Evolutionary conservation across 164 flowering plant genomes (phyloP).

Genomic region (Magnolia kwangsiensis): DNA sequence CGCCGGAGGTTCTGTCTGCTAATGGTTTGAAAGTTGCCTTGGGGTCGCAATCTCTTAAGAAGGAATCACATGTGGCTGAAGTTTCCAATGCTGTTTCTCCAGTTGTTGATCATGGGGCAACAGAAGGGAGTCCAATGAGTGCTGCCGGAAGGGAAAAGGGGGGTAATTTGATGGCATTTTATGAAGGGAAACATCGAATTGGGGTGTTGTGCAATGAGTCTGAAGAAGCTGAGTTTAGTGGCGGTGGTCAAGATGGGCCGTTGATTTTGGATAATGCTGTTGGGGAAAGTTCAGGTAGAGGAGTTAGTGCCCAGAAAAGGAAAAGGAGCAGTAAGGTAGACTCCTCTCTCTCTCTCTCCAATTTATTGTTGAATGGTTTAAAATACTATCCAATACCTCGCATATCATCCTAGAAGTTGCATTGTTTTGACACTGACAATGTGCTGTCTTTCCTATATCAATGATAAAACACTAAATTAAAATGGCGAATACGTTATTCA

Average conservation of each 20-base stretch:
- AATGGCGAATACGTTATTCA: too few relatives aligned
- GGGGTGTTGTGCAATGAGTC: constrained; percentile 49
- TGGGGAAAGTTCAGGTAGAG: constrained; percentile 38
- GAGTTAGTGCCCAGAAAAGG: constrained; percentile 58
- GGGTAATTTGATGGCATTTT: constrained; percentile 29
- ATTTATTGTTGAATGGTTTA: too few relatives aligned
- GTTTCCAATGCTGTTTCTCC: constrained; percentile 35
- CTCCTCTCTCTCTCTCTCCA: neutral
- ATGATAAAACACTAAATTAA: too few relatives aligned
- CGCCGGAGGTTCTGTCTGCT: constrained; percentile 27
- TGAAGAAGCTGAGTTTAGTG: constrained; percentile 66
- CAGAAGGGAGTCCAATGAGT: constrained; percentile 40
- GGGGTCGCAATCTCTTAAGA: constrained; percentile 35
- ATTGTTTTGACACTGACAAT: too few relatives aligned
- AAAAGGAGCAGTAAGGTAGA: constrained; percentile 68
- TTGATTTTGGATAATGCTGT: constrained; percentile 31
- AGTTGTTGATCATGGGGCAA: constrained; percentile 25
- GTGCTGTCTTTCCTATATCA: too few relatives aligned
- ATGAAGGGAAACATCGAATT: constrained; percentile 47
- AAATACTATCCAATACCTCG: too few relatives aligned
- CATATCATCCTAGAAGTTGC: too few relatives aligned
- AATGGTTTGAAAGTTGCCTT: constrained; percentile 24
- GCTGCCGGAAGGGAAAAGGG: constrained; percentile 36
- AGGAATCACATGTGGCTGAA: constrained; percentile 30
- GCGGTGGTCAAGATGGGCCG: constrained; percentile 43